Conservation (phyloP, 495 filamentous ascomycete genomes). For the Xylaria curta region DNA sequence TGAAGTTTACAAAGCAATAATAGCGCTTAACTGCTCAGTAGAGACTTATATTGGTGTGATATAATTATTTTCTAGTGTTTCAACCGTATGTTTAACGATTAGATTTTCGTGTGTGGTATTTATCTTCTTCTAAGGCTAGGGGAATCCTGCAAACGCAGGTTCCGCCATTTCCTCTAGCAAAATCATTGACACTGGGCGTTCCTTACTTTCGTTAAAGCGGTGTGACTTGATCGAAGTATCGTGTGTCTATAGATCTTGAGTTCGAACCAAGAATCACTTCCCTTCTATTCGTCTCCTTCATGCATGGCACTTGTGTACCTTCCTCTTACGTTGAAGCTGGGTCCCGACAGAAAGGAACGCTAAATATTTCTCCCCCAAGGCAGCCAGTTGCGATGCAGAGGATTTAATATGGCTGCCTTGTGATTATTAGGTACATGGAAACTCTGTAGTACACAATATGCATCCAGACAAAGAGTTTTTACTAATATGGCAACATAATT, state of each 20-base stretch:
- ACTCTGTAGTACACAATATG: background rate
- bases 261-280: background rate
- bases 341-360: conserved; percentile 10
- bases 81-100: background rate
- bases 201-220: background rate
- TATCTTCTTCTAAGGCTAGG: background rate
- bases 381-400: background rate
- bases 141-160: background rate
- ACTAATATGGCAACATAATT: background rate
- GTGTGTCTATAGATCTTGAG: background rate
- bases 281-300: background rate
- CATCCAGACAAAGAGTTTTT: background rate
- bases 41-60: background rate
- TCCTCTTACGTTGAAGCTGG: conserved; percentile 2
- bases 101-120: background rate
- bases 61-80: background rate
- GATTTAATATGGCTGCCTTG: background rate
- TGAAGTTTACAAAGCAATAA: background rate
- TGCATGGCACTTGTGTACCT: conserved; percentile 9
- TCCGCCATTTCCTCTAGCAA: conserved; percentile 7
- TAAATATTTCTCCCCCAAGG: background rate
- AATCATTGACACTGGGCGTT: background rate
- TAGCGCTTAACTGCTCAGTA: background rate
- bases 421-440: background rate
- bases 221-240: background rate